Evolutionary conservation across 352 stramenopile genomes (phyloP), one percentile per base, ranked within the genome.

Genomic region (Phytophthora agathidicida): DNA sequence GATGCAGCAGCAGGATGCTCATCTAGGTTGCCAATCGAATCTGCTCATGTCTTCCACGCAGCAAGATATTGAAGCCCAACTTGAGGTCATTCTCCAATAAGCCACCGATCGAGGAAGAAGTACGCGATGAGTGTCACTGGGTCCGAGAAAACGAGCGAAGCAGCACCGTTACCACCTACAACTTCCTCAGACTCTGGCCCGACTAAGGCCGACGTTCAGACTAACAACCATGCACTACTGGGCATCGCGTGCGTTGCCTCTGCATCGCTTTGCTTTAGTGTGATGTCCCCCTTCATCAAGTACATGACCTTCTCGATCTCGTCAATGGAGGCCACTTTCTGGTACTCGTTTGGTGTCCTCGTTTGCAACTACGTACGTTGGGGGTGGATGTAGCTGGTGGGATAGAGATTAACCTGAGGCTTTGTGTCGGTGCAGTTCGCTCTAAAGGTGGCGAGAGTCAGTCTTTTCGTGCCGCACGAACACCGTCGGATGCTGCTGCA

Each of bases 201-300:
- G 11, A 28, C 28, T 24, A 68, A 68, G 37, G 28, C 51, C 14
- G 36, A 52, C 28, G 50, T 5, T 17, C 19, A 20, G 8, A 16
- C 48, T 36, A 28, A 54, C 32, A 71, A 69, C 32, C 80, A 89
- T 61, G 58, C 69, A 19, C 61, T 89, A 17, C 48, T 83, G 3
- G 82, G 82, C 16, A 68, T 92, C 16, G 49, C 67, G 32, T 78
- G 62, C 30, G 77, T 91, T 6, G 80, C 82, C 0, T 49, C 68
- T 26, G 86, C 82, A n/a, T 82, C 82, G 3, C 55, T 92, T 9
- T 88, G 75, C 57, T 92, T 92, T 56, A 88, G 80, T 45, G 51
- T 88, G 56, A 90, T 92, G 78, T 80, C 79, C 5, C 83, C 74
- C 11, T 70, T 87, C 22, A 65, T 89, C 71, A 92, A 92, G 76